These are phyloP conservation scores for Beauveria scarabaeidicola DNA, from an alignment of 2,329 filamentous ascomycete species.

Conservation along the genomic window DNA sequence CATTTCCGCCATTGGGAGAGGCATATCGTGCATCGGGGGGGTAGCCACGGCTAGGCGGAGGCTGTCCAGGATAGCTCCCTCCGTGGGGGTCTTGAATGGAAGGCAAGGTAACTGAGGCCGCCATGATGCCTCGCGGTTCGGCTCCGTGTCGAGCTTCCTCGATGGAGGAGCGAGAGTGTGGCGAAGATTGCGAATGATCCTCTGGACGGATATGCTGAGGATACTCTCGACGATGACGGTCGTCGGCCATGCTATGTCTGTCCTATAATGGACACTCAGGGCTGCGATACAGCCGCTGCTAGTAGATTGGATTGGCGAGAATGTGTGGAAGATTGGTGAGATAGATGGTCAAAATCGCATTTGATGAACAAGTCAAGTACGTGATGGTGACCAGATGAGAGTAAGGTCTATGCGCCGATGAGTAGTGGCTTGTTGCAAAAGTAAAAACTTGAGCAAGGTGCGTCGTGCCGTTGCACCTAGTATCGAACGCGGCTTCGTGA, in stretches of 20 bases:
- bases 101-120: constrained; percentile 37
- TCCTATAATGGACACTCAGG: constrained; percentile 10
- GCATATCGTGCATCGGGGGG: constrained; percentile 30
- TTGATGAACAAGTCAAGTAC: constrained; percentile 2
- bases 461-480: background rate
- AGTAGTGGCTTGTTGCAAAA: background rate
- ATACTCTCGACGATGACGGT: constrained; percentile 30
- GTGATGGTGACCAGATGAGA: constrained; percentile 14
- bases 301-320: constrained; percentile 12
- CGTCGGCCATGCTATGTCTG: constrained; percentile 32
- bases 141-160: constrained; percentile 29
- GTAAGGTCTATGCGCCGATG: constrained; percentile 10
- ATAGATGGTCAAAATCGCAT: constrained; percentile 14
- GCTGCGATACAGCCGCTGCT: constrained; percentile 17
- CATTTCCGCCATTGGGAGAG: constrained; percentile 37
- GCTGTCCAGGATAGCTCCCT: constrained; percentile 25
- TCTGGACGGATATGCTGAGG: constrained; percentile 27
- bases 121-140: constrained; percentile 29
- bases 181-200: constrained; percentile 34
- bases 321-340: background rate
- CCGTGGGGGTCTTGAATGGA: constrained; percentile 40
- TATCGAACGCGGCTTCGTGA: background rate
- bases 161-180: constrained; percentile 29
- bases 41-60: constrained; percentile 25
- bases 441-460: background rate